phyloP scores from a whole-genome alignment of 345 rosid genomes.

The Salix purpurea region DNA sequence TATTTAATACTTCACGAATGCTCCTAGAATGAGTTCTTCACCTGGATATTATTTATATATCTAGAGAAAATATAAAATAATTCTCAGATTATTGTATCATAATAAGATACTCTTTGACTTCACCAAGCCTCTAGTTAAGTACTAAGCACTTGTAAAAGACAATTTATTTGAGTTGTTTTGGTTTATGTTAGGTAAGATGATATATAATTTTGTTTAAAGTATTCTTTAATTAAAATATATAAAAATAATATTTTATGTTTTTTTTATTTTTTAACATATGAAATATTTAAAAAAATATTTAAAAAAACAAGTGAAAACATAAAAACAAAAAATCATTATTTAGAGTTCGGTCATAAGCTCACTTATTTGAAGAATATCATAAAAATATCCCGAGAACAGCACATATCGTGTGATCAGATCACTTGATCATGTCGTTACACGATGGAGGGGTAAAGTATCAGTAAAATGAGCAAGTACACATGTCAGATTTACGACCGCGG shows the following conservation, averaged over 20 bases:
- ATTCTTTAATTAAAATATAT: too few species aligned
- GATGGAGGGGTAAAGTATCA: not conserved
- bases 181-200: too few species aligned
- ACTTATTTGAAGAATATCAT: not conserved
- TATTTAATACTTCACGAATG: not conserved
- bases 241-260: too few species aligned
- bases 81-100: too few species aligned
- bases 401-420: constrained; percentile 15
- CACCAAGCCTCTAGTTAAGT: not conserved
- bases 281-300: too few species aligned
- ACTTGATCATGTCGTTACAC: constrained; percentile 21
- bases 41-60: not conserved
- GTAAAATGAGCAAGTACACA: not conserved
- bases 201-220: too few species aligned
- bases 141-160: not conserved
- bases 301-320: too few species aligned
- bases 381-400: not conserved
- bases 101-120: not conserved
- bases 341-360: too few species aligned
- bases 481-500: not conserved
- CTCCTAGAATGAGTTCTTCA: not conserved
- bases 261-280: too few species aligned
- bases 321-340: too few species aligned
- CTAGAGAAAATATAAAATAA: not conserved
- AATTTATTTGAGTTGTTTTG: too few species aligned